Evolutionary conservation across 805 yeast species (phyloP), one percentile per base, ranked within the genome.

Genomic region (Metschnikowia lachancei): DNA sequence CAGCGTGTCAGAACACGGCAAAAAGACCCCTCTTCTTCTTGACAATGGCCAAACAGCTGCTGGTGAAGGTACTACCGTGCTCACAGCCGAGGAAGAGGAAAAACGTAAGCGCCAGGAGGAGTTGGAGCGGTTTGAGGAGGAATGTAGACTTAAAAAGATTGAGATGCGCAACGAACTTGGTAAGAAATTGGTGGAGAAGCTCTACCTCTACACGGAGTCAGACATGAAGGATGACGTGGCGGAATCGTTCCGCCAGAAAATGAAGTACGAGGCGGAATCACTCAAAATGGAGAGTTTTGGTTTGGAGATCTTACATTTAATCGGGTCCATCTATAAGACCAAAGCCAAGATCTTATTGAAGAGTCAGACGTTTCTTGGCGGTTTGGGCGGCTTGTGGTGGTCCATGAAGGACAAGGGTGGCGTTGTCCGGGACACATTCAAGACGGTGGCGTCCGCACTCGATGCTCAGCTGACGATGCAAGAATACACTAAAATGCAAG

Each of bases 231-330:
- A 63, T 10, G 74, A 77, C 50, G 67, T 68, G n/a, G 68, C 65
- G 10, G 61, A 58, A 31, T 65, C 75, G 18, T 92, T 89, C 63
- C 68, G 75, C 49, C 74, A 73, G 46, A 84, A 86, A 62, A 76
- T 87, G 55, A 75, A 74, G 51, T 81, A 83, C 58, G 98, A 94
- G 64, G 96, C 95, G 13, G 94, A 91, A 60, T 72, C 82, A 24
- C 71, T 87, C 53, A 86, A 85, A 56, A 78, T 84, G 81, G 94
- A 87, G 63, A 85, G 92, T 18, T 87, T 87, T 65, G 95, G 95
- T n/a, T 65, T 85, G 28, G 90, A 87, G 59, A 85, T 87, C 30
- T 74, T 87, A 39, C 94, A 87, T 56, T 77, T 87, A 0, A 77
- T 87, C 45, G 95, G 94, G 19, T 75, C 78, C 43, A 78, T 83